Evolutionary conservation across 192 early-diverging fungal species (phyloP), one percentile per base, ranked within the genome.

Genomic region (Allomyces macrogynus): DNA sequence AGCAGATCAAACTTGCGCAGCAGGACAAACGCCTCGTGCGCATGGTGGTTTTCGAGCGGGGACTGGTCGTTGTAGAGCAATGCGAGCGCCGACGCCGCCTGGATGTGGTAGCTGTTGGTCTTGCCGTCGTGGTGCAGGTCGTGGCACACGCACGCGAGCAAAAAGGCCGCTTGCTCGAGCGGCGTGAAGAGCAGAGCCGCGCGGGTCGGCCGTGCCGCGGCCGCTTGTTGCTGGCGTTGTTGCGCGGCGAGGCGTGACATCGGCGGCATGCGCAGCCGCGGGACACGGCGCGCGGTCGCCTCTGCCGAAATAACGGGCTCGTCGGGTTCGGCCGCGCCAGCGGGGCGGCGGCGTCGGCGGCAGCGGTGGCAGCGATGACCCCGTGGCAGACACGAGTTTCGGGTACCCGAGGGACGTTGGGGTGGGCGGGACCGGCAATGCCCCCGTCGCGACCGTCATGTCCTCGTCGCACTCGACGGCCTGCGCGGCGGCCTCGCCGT

Each of bases 41-140:
- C 27, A 62, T 79, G 78, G 62, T 79, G 77, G 67, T 79, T 79
- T 64, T 79, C 78, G 11, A 79, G 62, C 11, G 75, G 75, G 0
- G 77, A 70, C 32, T 69, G 69, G 62, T 79, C 77, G 63, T 76
- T 79, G 69, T 79, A 79, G 25, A 79, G 70, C 40, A 79, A 68
- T 5, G 78, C 75, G 22, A 79, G 67, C 20, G 49, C 16, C 16
- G 49, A 57, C 49, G 49, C 49, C 16, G 49, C 20, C 3, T 14
- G 12, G 49, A 57, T 57, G 16, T 57, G 49, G 49, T 20, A 57
- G 49, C 49, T 57, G 16, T 57, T 57, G 49, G 49, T 57, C 49
- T 57, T 57, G 16, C 49, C 49, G 49, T 57, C 49, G 49, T 57
- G 49, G 16, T n/a, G 49, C 49, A 57, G 20, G 49, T 57, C 49